Percentiles rank a stretch among this genome's conserved stretches.
phyloP scores from a whole-genome alignment of 768 basidiomycete genomes.

The Phanerochaete carnosa region DNA sequence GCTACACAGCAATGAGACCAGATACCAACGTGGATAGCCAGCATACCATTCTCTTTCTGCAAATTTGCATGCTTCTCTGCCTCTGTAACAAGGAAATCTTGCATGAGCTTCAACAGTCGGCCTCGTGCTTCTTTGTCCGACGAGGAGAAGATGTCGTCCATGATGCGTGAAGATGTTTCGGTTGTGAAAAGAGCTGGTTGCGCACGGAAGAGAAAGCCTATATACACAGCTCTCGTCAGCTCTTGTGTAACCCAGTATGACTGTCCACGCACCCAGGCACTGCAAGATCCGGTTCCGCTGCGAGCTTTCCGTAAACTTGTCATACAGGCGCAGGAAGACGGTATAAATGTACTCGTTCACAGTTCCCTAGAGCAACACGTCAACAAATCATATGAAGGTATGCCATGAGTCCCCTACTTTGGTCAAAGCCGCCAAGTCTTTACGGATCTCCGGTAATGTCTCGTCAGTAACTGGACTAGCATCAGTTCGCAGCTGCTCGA shows the following conservation, averaged over 20 bases:
- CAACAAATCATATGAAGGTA: neutral
- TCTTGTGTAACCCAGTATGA: neutral
- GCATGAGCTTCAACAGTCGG: constrained; percentile 81
- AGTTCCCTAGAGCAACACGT: constrained; percentile 43
- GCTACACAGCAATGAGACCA: constrained; percentile 5
- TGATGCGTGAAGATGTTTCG: constrained; percentile 73
- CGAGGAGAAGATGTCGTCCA: constrained; percentile 86
- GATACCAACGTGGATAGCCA: neutral
- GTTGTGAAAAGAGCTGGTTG: constrained; percentile 90
- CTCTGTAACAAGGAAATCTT: constrained; percentile 87
- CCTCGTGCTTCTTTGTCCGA: constrained; percentile 68
- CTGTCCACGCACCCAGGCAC: constrained; percentile 78
- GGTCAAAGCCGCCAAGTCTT: constrained; percentile 57
- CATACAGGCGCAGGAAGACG: constrained; percentile 67
- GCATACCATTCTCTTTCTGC: constrained; percentile 64
- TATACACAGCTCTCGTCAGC: neutral
- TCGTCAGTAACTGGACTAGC: constrained; percentile 21
- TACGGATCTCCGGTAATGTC: constrained; percentile 41
- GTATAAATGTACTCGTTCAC: constrained; percentile 84
- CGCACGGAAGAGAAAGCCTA: constrained; percentile 89
- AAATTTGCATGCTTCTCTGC: constrained; percentile 71
- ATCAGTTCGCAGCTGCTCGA: constrained; percentile 71
- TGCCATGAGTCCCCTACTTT: constrained; percentile 33
- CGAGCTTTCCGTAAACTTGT: constrained; percentile 54
- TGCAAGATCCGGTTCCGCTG: constrained; percentile 75